Evolutionary conservation across 2,329 filamentous ascomycete genomes (phyloP).

Genomic region (Beauveria asiatica): DNA sequence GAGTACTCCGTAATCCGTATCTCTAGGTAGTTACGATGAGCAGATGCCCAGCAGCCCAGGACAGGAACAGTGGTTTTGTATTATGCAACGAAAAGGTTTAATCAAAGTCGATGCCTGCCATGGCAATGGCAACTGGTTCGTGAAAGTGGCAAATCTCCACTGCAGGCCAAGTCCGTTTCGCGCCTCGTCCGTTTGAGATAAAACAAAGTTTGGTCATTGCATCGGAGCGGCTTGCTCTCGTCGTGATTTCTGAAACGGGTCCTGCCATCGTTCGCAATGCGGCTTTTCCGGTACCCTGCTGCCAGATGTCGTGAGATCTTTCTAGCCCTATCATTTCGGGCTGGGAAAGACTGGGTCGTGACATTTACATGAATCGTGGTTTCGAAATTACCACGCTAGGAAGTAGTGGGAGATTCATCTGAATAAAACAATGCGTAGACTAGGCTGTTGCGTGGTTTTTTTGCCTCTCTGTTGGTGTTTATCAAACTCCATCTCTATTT

Average conservation of each 20-base stretch:
- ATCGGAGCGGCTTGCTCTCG: neutral
- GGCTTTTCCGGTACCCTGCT: neutral
- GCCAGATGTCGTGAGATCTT: neutral
- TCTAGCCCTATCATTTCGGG: neutral
- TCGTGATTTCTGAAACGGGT: neutral
- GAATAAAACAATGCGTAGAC: neutral
- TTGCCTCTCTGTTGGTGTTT: neutral
- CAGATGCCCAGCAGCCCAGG: neutral
- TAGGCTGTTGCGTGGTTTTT: neutral
- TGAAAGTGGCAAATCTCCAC: neutral
- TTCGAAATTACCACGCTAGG: neutral
- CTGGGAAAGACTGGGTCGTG: neutral
- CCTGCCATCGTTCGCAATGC: neutral
- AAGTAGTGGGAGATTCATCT: neutral
- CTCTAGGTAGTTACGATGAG: no score
- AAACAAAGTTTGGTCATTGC: neutral
- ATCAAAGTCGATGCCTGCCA: neutral
- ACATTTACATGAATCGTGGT: no score
- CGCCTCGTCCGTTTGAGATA: neutral
- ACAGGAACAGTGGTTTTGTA: neutral
- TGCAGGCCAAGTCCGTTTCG: neutral
- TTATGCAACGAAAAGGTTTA: neutral
- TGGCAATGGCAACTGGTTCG: neutral
- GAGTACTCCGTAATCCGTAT: no score
- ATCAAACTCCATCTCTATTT: neutral